A percentile compares a stretch with the other conserved stretches of the same genome.
phyloP scores from a whole-genome alignment of 805 yeast species.

The Hanseniaspora hatyaiensis region DNA sequence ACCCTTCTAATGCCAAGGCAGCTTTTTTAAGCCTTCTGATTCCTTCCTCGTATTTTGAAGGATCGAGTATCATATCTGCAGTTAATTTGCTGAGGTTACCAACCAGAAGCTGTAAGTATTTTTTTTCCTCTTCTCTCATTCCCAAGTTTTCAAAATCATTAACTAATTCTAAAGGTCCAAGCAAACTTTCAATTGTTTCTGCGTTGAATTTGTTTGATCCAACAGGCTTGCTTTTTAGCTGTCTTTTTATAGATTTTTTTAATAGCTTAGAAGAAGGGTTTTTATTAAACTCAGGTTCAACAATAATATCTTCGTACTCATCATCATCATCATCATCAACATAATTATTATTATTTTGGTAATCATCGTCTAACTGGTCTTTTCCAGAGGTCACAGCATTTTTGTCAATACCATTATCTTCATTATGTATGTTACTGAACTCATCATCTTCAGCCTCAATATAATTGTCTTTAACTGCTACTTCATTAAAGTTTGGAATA shows the following conservation, averaged over 20 bases:
- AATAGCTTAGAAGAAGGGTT: not conserved
- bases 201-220: constrained; percentile 24
- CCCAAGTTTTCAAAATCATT: constrained; percentile 59
- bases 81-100: constrained; percentile 77
- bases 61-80: constrained; percentile 82
- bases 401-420: not conserved
- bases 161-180: not conserved
- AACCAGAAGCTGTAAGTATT: constrained; percentile 69
- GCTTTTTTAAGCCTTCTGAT: constrained; percentile 70
- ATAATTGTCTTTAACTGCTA: too few species aligned
- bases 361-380: too few species aligned
- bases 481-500: not conserved
- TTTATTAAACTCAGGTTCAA: not conserved
- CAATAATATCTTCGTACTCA: constrained; percentile 5
- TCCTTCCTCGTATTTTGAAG: constrained; percentile 69
- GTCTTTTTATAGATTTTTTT: not conserved
- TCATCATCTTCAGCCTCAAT: too few species aligned
- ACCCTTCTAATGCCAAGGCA: constrained; percentile 77
- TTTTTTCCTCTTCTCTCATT: constrained; percentile 64
- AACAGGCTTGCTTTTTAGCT: constrained; percentile 40
- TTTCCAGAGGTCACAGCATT: too few species aligned
- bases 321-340: constrained; percentile 7
- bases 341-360: too few species aligned
- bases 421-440: not conserved
- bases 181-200: not conserved